Base-by-base conservation (phyloP, 306 rosid genomes). In the Styphnolobium japonicum region DNA sequence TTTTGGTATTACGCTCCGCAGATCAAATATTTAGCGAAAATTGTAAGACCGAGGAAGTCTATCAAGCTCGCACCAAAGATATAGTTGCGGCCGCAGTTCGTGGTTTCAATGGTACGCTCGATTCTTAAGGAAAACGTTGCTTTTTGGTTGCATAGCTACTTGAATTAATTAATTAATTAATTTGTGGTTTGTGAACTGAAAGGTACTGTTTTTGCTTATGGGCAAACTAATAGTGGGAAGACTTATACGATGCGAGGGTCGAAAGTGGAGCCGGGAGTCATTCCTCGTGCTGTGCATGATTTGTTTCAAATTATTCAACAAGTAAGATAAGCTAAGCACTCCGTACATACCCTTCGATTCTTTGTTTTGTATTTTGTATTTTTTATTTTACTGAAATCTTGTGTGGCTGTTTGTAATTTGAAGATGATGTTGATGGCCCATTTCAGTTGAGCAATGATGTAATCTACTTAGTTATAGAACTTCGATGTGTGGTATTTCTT, bases 71-170 rank as follows among this genome's bases (percentile, higher is more conserved):
- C 69, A 95, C 97, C 11, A 91, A 84, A 65, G 89, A 88, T 8
- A 86, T 95, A 2, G 98, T 95, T 12, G 81, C 87, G 2, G 93
- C 98, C 0, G 98, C 98, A 3, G 92, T 95, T 84, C 76, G 87
- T 11, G 98, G 98, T 34, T 95, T 95, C 84, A 95, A 95, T 45
- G 98, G 98, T n/a, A n/a, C n/a, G n/a, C n/a, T n/a, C n/a, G n/a
- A n/a, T n/a, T n/a, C n/a, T n/a, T n/a, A n/a, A n/a, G n/a, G n/a
- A n/a, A n/a, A n/a, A n/a, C n/a, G n/a, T n/a, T n/a, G n/a, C n/a
- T n/a, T n/a, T n/a, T n/a, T n/a, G n/a, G n/a, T n/a, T n/a, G n/a
- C n/a, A n/a, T n/a, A n/a, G n/a, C n/a, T n/a, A n/a, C n/a, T n/a
- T n/a, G n/a, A n/a, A n/a, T n/a, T n/a, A n/a, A n/a, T n/a, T n/a